Base-by-base conservation (phyloP, 1,139 yeast genomes). In the Spathaspora jeffriesii region DNA sequence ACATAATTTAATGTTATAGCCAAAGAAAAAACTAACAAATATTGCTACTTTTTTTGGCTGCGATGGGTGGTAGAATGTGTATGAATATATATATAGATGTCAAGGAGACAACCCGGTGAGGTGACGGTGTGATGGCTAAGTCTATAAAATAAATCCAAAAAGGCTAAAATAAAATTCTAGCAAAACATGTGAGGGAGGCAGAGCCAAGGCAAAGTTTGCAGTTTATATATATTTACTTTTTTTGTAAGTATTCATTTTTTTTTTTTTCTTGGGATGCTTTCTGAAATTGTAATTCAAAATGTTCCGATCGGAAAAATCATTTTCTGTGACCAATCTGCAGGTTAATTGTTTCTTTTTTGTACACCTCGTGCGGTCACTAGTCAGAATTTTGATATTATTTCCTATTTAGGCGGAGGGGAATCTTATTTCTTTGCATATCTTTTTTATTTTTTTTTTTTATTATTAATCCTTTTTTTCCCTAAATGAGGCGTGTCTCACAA, bases 221-320 rank as follows among this genome's bases (percentile, higher is more conserved):
- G 8, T 32, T 20, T 14, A 21, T 21, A 20, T 13, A 36, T 7
- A 13, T 21, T 15, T 36, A 10, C 20, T 21, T 40, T 40, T n/a
- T n/a, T n/a, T n/a, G n/a, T n/a, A n/a, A n/a, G n/a, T n/a, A n/a
- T n/a, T n/a, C n/a, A n/a, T n/a, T n/a, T n/a, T n/a, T n/a, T 28
- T 40, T 40, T 40, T 40, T 41, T 41, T 40, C 32, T 27, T 22
- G 30, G 21, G 21, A 21, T 32, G 37, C 22, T 27, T 30, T 22
- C 13, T 38, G 18, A 34, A n/a, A n/a, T n/a, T n/a, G n/a, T n/a
- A n/a, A n/a, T n/a, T 34, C 7, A 18, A 38, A 38, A 38, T 23
- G 20, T 27, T 41, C 43, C 43, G 43, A 38, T 14, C 43, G 43
- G 43, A 41, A 38, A 38, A 38, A 27, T 41, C 32, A 20, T 41